Evolutionary conservation across 495 filamentous ascomycete genomes (phyloP).

Genomic region (Trichoderma erinaceum): DNA sequence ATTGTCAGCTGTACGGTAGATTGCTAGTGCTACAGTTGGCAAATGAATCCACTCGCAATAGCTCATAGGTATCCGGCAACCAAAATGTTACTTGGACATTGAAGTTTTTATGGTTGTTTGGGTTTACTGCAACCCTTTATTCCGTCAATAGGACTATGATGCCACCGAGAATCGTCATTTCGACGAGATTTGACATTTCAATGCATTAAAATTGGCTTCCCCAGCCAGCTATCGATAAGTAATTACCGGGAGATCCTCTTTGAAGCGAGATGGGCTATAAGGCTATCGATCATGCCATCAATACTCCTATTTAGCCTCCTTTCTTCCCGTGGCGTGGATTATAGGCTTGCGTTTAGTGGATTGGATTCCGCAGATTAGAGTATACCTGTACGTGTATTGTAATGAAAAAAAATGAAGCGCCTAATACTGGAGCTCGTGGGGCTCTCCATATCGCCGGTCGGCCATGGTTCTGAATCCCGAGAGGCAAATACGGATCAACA

Average conservation of each 20-base stretch:
- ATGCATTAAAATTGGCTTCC: background rate
- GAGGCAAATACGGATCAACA: background rate
- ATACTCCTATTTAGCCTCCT: background rate
- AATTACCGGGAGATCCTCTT: background rate
- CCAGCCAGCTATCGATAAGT: background rate
- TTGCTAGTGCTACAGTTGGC: too few species aligned
- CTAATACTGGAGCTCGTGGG: background rate
- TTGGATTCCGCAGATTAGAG: background rate
- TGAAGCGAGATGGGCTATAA: background rate
- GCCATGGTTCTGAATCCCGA: background rate
- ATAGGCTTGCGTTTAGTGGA: background rate
- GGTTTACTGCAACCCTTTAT: too few species aligned
- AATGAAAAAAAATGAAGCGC: background rate
- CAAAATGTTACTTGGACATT: too few species aligned
- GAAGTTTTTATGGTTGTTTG: too few species aligned
- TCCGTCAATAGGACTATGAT: too few species aligned
- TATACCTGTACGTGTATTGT: background rate
- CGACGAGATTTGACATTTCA: background rate
- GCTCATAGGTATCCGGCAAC: too few species aligned
- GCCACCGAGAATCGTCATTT: background rate
- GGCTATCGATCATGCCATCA: background rate
- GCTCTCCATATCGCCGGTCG: background rate
- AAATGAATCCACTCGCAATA: too few species aligned
- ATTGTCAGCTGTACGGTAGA: too few species aligned
- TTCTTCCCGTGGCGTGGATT: background rate